A percentile compares a stretch with the other conserved stretches of the same genome.
Conservation (phyloP, 177 flowering plant species). For the Vitis hybrid region DNA sequence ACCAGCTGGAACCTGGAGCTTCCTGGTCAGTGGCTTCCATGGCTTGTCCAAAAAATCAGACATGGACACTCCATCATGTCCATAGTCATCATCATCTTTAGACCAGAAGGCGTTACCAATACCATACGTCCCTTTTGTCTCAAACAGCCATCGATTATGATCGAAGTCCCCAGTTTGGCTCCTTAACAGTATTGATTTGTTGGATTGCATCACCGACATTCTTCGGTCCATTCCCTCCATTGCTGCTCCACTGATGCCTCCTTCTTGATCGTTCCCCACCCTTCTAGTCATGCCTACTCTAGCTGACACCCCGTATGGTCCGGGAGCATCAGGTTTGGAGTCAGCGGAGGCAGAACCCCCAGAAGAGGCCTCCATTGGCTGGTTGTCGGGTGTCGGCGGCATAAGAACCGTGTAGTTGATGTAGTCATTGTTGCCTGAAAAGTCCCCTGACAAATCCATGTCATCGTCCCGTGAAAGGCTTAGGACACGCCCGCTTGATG, state of each 20-base stretch:
- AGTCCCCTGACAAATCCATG: conserved; percentile 55
- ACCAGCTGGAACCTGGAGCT: conserved; percentile 47
- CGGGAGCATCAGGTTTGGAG: conserved; percentile 37
- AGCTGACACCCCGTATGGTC: conserved; percentile 19
- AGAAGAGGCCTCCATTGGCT: conserved; percentile 37
- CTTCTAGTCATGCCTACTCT: conserved; percentile 12
- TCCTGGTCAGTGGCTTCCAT: conserved; percentile 91
- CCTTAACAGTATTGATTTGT: conserved; percentile 72
- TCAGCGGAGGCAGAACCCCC: conserved; percentile 13
- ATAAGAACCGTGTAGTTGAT: conserved; percentile 71
- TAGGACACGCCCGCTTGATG: conserved; percentile 69
- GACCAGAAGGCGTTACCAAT: conserved; percentile 81
- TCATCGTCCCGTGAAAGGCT: conserved; percentile 84
- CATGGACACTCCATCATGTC: conserved; percentile 45
- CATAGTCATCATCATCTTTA: conserved; percentile 38
- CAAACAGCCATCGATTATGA: conserved; percentile 86
- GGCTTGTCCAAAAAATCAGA: conserved; percentile 91
- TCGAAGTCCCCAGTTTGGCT: conserved; percentile 84
- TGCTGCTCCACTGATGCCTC: conserved; percentile 12
- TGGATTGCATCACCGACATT: conserved; percentile 56
- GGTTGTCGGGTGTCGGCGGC: conserved; percentile 96
- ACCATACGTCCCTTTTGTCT: conserved; percentile 81
- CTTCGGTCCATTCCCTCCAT: conserved; percentile 40
- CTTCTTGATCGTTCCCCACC: conserved; percentile 6
- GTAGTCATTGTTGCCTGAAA: conserved; percentile 50